Percentiles rank a stretch among this genome's conserved stretches.
Evolutionary conservation across 495 filamentous ascomycete species (phyloP).

Genomic region (Astrocystis sublimbata): DNA sequence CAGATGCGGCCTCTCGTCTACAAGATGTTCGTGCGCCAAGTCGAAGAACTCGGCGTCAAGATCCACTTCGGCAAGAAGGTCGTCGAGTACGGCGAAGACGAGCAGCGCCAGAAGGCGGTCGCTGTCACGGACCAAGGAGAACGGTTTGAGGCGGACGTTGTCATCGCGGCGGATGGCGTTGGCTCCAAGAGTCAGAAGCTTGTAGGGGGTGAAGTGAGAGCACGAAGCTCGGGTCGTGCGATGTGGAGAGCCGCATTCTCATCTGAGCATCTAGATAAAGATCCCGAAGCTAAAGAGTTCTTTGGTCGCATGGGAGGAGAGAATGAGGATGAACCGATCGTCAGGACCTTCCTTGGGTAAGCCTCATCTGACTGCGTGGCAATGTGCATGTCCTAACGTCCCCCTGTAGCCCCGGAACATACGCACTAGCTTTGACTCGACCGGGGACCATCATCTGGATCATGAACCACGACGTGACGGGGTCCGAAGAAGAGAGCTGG

Average conservation of each 20-base stretch:
- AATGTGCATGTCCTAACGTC: neutral
- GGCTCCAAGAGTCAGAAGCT: conserved; percentile 52
- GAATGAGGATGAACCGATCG: conserved; percentile 39
- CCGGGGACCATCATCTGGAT: conserved; percentile 56
- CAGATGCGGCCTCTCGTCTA: conserved; percentile 56
- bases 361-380: conserved; percentile 15
- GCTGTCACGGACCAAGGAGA: conserved; percentile 52
- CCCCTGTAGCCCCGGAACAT: conserved; percentile 45
- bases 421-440: conserved; percentile 50
- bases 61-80: conserved; percentile 56
- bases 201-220: conserved; percentile 52
- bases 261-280: conserved; percentile 40
- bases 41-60: conserved; percentile 49
- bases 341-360: conserved; percentile 45
- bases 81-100: conserved; percentile 53
- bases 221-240: conserved; percentile 49
- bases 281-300: conserved; percentile 45
- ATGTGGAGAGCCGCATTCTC: conserved; percentile 55
- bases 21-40: conserved; percentile 56
- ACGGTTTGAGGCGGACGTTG: conserved; percentile 52
- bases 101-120: conserved; percentile 39
- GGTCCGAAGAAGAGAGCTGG: conserved; percentile 53
- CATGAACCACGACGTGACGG: conserved; percentile 57
- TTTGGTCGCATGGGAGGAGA: conserved; percentile 45
- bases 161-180: conserved; percentile 63